Evolutionary conservation across 2,329 filamentous ascomycete genomes (phyloP), one percentile per base, ranked within the genome.

Genomic region (Colletotrichum gigasporum): DNA sequence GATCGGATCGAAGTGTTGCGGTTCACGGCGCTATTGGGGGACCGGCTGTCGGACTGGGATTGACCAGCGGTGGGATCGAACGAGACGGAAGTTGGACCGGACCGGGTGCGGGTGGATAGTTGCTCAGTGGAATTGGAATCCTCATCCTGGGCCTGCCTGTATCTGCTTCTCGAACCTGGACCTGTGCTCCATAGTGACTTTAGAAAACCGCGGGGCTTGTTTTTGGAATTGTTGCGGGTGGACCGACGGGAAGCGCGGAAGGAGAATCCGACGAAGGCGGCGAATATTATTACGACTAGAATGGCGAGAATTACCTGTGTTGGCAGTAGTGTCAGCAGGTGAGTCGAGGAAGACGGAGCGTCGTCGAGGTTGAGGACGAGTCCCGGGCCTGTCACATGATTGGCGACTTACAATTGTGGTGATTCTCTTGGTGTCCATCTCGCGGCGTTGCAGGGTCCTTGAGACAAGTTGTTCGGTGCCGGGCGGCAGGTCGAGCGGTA

Each of bases 1-100:
- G 93, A 97, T 58, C 95, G 90, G 45, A 98, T 85, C 8, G 93
- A 96, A 1, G 92, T 94, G 71, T 95, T 91, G 30, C 95, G 87
- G 73, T 95, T 92, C 11, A 97, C 87, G 1, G 75, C 78, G 34
- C 75, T 57, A 69, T 72, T 69, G 61, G 71, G 67, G 24, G 68
- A 69, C n/a, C 68, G 66, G 28, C 61, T 34, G 39, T 65, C 59
- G 39, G 63, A 61, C 16, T 70, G 69, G 20, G 70, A 22, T 18
- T 67, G 26, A 59, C 71, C 70, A 39, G 65, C 44, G 8, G 67
- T 50, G 39, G 52, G 60, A 45, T 57, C 65, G 26, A 63, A 24
- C 51, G 66, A 62, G 55, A 68, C 47, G 8, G 55, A 59, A 5
- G 55, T 30, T 16, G 51, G 66, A 9, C 30, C 30, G 10, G 58